Conservation (phyloP, 176 grass and related monocot species). For the Melocanna baccifera region DNA sequence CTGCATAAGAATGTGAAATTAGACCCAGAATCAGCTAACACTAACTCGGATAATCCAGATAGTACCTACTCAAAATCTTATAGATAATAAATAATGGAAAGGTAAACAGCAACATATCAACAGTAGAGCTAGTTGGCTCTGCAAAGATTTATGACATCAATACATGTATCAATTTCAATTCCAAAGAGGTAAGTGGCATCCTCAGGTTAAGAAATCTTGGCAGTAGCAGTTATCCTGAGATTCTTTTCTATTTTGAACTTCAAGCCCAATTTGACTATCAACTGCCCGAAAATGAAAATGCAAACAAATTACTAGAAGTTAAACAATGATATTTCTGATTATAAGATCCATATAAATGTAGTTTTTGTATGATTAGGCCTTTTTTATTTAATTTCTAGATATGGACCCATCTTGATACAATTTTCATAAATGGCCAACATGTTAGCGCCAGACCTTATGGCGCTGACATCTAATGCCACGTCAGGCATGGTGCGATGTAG, state of each 20-base stretch:
- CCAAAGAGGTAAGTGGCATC: neutral
- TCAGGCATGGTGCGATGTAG: no score
- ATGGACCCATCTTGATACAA: no score
- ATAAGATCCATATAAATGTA: neutral
- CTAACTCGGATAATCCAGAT: neutral
- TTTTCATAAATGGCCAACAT: no score
- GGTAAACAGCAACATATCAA: neutral
- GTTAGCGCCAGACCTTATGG: no score
- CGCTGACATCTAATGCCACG: no score
- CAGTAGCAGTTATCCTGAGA: neutral
- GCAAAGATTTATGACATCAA: neutral
- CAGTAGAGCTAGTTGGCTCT: conserved; percentile 4
- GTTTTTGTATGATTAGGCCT: no score
- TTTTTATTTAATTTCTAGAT: no score
- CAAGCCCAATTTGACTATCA: neutral
- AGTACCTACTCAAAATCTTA: neutral
- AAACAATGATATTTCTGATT: neutral
- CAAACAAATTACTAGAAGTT: neutral
- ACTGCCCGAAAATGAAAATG: neutral
- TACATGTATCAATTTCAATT: neutral
- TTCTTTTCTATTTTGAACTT: neutral
- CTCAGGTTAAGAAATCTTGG: neutral
- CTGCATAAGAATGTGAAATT: neutral
- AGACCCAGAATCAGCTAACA: conserved; percentile 2
- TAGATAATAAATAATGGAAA: neutral